A percentile compares a stretch with the other conserved stretches of the same genome.
These are phyloP conservation scores for Suillus hirtellus DNA, from an alignment of 768 basidiomycete genomes.

Conservation along the genomic window DNA sequence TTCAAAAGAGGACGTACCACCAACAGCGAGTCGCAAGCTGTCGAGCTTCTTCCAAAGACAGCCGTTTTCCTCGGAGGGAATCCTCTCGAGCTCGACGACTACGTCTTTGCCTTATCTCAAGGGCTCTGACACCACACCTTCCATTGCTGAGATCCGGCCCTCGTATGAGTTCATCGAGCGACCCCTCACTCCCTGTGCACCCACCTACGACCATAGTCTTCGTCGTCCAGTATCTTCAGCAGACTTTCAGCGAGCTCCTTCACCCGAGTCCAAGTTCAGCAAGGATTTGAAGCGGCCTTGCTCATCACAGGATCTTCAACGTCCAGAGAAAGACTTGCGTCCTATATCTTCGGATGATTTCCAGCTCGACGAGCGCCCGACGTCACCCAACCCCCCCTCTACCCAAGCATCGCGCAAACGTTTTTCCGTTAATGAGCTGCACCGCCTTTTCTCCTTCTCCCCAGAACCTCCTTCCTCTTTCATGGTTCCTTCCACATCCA, in stretches of 20 bases:
- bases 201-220: constrained; percentile 18
- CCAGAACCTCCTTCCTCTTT: constrained; percentile 11
- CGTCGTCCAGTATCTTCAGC: constrained; percentile 12
- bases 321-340: neutral
- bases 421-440: constrained; percentile 40
- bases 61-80: constrained; percentile 25
- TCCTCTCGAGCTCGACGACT: constrained; percentile 10
- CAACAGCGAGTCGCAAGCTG: constrained; percentile 31
- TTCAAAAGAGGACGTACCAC: constrained; percentile 18
- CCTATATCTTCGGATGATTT: constrained; percentile 16
- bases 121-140: constrained; percentile 29
- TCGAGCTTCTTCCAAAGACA: constrained; percentile 24
- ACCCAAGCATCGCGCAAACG: constrained; percentile 29
- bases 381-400: constrained; percentile 38
- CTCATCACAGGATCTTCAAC: constrained; percentile 2
- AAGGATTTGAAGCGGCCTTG: neutral
- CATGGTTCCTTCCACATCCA: constrained; percentile 14
- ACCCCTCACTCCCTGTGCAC: constrained; percentile 16
- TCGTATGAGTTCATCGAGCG: constrained; percentile 13
- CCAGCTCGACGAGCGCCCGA: constrained; percentile 20
- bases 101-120: constrained; percentile 13
- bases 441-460: constrained; percentile 33
- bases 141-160: constrained; percentile 18
- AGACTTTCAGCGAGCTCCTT: constrained; percentile 2
- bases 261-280: neutral